These are phyloP conservation scores for Aspergillus carbonarius DNA, from an alignment of 2,329 filamentous ascomycete species.

Conservation along the genomic window DNA sequence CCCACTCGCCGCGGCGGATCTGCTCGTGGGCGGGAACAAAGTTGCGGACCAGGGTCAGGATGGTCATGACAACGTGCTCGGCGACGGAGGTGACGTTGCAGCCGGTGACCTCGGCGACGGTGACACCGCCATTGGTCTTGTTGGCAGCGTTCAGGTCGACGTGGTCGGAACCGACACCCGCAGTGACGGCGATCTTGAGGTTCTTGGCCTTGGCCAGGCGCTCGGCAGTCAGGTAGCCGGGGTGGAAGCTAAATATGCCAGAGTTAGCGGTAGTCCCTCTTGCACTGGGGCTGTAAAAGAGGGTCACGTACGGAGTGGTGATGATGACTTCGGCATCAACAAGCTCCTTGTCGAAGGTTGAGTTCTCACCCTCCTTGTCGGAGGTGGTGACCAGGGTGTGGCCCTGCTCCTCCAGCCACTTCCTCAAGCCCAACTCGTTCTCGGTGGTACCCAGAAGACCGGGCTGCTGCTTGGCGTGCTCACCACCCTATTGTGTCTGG, in stretches of 20 bases:
- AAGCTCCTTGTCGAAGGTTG: constrained; percentile 90
- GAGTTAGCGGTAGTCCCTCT: constrained; percentile 9
- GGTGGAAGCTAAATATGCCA: constrained; percentile 84
- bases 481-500: constrained; percentile 56
- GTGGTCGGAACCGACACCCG: constrained; percentile 97
- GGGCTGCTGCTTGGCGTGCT: constrained; percentile 87
- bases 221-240: constrained; percentile 94
- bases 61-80: constrained; percentile 99
- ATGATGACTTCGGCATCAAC: constrained; percentile 98
- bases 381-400: constrained; percentile 97
- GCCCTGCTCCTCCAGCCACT: constrained; percentile 96
- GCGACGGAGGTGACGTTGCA: constrained; percentile 98
- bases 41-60: constrained; percentile 93
- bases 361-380: constrained; percentile 93
- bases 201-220: constrained; percentile 98
- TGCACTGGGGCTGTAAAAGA: background rate
- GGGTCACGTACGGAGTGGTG: constrained; percentile 75
- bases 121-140: constrained; percentile 96
- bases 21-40: constrained; percentile 97
- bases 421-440: constrained; percentile 95
- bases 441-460: constrained; percentile 90
- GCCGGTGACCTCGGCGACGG: constrained; percentile 95
- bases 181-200: constrained; percentile 93
- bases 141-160: constrained; percentile 96
- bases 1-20: constrained; percentile 85